phyloP scores from a whole-genome alignment of 352 stramenopile species.

The Globisporangium splendens region DNA sequence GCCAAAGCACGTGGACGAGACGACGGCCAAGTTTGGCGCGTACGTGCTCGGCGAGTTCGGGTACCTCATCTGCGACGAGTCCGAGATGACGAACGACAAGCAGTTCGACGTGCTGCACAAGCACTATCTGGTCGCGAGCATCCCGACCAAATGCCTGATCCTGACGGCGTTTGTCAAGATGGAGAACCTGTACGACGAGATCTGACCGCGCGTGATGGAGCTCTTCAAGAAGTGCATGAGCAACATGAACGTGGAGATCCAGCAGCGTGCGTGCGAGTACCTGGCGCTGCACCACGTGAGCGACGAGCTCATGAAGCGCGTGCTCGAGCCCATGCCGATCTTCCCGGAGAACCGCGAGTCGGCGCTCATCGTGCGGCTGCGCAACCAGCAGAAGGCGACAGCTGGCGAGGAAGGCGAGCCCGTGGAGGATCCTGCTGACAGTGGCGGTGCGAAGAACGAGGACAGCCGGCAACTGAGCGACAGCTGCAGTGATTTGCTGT shows the following conservation, averaged over 20 bases:
- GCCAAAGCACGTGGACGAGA: slow-evolving; percentile 93
- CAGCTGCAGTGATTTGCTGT: slow-evolving; percentile 43
- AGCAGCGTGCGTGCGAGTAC: slow-evolving; percentile 97
- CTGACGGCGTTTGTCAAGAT: slow-evolving; percentile 97
- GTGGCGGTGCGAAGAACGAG: neutral
- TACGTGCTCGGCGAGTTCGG: slow-evolving; percentile 98
- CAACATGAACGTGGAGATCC: slow-evolving; percentile 96
- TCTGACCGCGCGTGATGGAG: slow-evolving; percentile 82
- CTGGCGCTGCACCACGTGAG: slow-evolving; percentile 85
- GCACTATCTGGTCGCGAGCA: slow-evolving; percentile 89
- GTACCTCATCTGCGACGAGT: slow-evolving; percentile 90
- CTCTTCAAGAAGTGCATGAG: slow-evolving; percentile 93
- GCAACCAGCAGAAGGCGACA: slow-evolving; percentile 61
- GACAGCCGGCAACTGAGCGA: slow-evolving; percentile 7
- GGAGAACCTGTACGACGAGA: slow-evolving; percentile 80
- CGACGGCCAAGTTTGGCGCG: slow-evolving; percentile 91
- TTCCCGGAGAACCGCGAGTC: slow-evolving; percentile 92
- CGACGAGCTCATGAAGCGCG: slow-evolving; percentile 88
- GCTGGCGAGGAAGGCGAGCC: slow-evolving; percentile 14
- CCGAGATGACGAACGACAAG: slow-evolving; percentile 88
- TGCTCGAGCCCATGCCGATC: slow-evolving; percentile 97
- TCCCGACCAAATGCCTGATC: slow-evolving; percentile 91
- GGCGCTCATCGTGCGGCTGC: slow-evolving; percentile 60
- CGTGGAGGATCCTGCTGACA: neutral
- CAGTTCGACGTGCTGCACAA: slow-evolving; percentile 97